Conservation (phyloP, 2,329 filamentous ascomycete genomes). For the Fusarium miscanthi region DNA sequence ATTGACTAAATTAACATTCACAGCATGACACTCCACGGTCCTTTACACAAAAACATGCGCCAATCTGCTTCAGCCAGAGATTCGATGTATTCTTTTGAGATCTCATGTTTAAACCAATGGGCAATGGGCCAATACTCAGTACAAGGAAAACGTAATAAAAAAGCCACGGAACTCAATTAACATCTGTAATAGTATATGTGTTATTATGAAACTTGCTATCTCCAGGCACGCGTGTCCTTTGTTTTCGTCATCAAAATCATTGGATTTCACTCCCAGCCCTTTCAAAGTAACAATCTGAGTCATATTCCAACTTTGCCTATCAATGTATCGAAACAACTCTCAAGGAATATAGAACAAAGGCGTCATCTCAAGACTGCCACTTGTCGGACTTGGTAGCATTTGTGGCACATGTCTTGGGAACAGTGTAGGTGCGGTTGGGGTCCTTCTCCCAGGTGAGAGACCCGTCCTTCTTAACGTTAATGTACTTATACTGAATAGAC, state of each 20-base stretch:
- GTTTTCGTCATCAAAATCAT: not conserved
- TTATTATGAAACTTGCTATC: not conserved
- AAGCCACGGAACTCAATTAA: not conserved
- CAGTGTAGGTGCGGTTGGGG: constrained; percentile 57
- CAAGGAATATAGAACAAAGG: not conserved
- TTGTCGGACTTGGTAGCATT: constrained; percentile 43
- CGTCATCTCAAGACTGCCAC: constrained; percentile 44
- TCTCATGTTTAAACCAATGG: not conserved
- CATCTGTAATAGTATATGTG: not conserved
- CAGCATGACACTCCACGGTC: not conserved
- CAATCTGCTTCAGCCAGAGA: not conserved
- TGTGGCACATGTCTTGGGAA: constrained; percentile 48
- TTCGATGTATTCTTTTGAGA: not conserved
- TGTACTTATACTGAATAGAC: constrained; percentile 74
- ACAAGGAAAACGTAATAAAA: not conserved
- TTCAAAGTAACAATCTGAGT: not conserved
- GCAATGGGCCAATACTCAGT: no score
- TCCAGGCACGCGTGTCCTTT: not conserved
- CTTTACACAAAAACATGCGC: no score
- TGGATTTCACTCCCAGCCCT: not conserved
- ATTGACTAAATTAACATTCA: not conserved
- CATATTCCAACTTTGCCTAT: not conserved
- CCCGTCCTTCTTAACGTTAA: constrained; percentile 67
- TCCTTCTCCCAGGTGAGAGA: constrained; percentile 73
- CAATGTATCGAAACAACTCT: not conserved